Evolutionary conservation across 78 protist species (phyloP).

Genomic region (Monosiga brevicollis): DNA sequence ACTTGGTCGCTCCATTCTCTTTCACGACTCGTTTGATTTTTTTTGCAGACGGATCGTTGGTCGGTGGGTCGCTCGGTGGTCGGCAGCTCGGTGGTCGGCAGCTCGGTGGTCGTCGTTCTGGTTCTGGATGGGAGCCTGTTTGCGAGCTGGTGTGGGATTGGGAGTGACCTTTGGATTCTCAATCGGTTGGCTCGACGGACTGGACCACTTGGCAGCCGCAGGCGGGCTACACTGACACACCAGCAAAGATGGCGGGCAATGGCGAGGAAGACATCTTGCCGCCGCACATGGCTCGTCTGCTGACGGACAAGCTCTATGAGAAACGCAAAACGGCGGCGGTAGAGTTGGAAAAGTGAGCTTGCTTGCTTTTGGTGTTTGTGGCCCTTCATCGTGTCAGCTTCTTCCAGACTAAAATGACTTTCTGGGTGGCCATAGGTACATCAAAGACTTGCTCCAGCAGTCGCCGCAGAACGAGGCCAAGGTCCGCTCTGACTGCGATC

Average conservation of each 20-base stretch:
- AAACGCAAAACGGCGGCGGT: constrained; percentile 81
- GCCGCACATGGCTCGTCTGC: background rate
- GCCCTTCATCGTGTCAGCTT: background rate
- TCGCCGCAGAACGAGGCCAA: background rate
- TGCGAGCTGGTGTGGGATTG: too few relatives aligned
- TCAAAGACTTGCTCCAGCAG: background rate
- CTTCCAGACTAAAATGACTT: too few relatives aligned
- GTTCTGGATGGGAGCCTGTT: background rate
- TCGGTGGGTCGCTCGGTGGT: too few relatives aligned
- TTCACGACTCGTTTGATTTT: too few relatives aligned
- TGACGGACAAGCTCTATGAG: constrained; percentile 66
- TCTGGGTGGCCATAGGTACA: background rate
- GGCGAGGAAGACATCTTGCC: background rate
- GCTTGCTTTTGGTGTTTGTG: too few relatives aligned
- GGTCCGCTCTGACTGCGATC: background rate
- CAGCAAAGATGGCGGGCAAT: background rate
- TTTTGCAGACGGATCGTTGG: too few relatives aligned
- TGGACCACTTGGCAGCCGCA: background rate
- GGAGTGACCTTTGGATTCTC: too few relatives aligned
- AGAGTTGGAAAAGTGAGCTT: constrained; percentile 23
- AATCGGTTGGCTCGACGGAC: too few relatives aligned
- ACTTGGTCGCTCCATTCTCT: too few relatives aligned
- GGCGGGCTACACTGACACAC: background rate
- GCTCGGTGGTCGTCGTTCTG: too few relatives aligned
- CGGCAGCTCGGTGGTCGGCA: too few relatives aligned